phyloP scores from a whole-genome alignment of 2,329 filamentous ascomycete species.

The Trichoderma polysporum region DNA sequence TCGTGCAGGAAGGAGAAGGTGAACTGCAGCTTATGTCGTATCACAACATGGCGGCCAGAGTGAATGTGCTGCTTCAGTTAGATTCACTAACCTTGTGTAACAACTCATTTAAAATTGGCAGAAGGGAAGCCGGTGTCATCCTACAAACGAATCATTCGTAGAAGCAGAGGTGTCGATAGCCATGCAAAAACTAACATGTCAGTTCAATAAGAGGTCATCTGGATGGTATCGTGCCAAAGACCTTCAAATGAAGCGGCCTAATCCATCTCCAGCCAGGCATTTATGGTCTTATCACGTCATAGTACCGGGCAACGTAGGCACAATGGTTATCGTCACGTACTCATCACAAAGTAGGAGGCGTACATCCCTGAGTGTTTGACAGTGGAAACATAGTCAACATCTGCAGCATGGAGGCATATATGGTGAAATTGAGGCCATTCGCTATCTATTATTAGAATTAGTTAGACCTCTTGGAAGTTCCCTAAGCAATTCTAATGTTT shows the following conservation, averaged over 20 bases:
- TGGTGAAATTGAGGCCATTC: no score
- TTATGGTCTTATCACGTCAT: not conserved
- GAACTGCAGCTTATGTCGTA: not conserved
- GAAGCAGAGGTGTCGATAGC: not conserved
- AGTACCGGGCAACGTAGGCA: not conserved
- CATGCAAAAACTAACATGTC: not conserved
- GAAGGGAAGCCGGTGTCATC: no score
- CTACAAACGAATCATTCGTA: not conserved
- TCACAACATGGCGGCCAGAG: not conserved
- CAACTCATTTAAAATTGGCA: not conserved
- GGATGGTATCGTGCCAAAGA: not conserved
- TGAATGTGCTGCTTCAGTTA: not conserved
- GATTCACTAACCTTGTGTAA: not conserved
- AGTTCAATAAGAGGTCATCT: not conserved
- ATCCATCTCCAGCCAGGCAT: not conserved
- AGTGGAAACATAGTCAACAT: no score
- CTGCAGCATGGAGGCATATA: no score
- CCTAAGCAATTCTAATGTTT: no score
- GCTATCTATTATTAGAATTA: no score
- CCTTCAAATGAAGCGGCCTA: not conserved
- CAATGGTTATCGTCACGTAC: not conserved
- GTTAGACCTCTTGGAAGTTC: no score
- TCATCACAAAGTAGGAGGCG: not conserved
- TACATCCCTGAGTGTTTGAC: not conserved
- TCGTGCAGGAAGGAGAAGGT: not conserved